Conservation (phyloP, 352 stramenopile genomes). For the Globisporangium middletonii region DNA sequence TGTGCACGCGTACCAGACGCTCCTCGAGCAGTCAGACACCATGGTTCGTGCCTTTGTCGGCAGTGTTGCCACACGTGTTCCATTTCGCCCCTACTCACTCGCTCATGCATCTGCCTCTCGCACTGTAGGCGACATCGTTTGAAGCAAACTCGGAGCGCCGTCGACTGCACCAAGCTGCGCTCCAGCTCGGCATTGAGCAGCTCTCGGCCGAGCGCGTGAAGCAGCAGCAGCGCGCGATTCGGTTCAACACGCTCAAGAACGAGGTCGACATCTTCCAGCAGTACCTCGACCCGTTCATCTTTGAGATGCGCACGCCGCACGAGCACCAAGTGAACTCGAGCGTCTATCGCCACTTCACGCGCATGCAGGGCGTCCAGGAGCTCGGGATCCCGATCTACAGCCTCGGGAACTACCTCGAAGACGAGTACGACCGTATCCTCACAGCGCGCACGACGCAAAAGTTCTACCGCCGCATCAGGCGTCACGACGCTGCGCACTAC, state of each 20-base stretch:
- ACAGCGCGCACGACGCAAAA: conserved; percentile 33
- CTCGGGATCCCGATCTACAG: conserved; percentile 77
- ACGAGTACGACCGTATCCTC: conserved; percentile 48
- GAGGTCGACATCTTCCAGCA: conserved; percentile 81
- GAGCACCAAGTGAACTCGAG: conserved; percentile 60
- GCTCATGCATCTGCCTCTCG: background rate
- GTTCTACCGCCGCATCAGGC: conserved; percentile 44
- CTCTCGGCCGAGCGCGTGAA: conserved; percentile 47
- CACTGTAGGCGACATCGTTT: conserved; percentile 20
- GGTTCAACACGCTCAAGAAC: conserved; percentile 66
- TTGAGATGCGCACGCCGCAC: conserved; percentile 39
- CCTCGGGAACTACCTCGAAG: conserved; percentile 37
- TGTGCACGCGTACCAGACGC: conserved; percentile 40
- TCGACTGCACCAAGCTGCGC: conserved; percentile 29
- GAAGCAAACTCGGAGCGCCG: conserved; percentile 24
- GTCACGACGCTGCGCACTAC: conserved; percentile 50
- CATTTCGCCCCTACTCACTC: background rate
- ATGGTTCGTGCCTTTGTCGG: conserved; percentile 25
- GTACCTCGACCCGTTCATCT: conserved; percentile 60
- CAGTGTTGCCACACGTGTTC: background rate
- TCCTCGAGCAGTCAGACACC: conserved; percentile 36
- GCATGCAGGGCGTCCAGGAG: conserved; percentile 58
- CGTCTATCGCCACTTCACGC: conserved; percentile 67
- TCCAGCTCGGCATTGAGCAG: conserved; percentile 51
- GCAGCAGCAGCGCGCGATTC: conserved; percentile 49